Evolutionary conservation across 2,329 filamentous ascomycete genomes (phyloP), one percentile per base, ranked within the genome.

Genomic region (Talaromyces albobiverticillius): DNA sequence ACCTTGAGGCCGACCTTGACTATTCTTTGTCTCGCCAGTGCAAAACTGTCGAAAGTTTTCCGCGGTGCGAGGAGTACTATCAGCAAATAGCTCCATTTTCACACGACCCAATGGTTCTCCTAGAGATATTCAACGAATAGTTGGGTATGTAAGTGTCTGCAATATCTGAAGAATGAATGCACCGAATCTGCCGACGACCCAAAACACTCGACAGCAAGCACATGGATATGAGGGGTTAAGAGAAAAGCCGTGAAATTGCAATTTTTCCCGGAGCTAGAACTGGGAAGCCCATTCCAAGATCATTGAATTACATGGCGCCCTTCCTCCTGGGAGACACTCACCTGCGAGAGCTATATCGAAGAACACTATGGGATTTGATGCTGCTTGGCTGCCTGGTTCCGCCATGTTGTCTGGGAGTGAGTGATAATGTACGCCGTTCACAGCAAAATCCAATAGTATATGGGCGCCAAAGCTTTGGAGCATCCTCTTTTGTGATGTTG

Each of bases 1-100:
- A 59, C 94, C 94, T 68, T 95, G 89, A 0, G 92, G 88, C 59
- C 85, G 81, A 31, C 90, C 90, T 9, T 84, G 81, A 48, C 82
- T 72, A 67, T 89, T 89, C 75, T 91, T 95, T 61, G 82, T 86
- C 78, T 97, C 93, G 64, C 94, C 94, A 0, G 93, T 97, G 76
- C 92, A 96, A 76, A 96, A 96, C 68, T 95, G 90, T 45, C 92
- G 89, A 71, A 99, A 97, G 78, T 97, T 97, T 73, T 97, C 94
- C 26, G 91, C 90, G 8, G 94, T 97, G 65, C 86, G 87, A 59
- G 92, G 91, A 0, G 90, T 88, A 20, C 88, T 79, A 73, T 95
- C 82, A 57, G 86, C 85, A 79, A 94, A 96, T 58, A 99, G 84
- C 74, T 96, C 90, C 71, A 96, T 91, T 61, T 89, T 92, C 66